These are phyloP conservation scores for Debaryomyces hansenii DNA, from an alignment of 805 yeast species.

Conservation along the genomic window DNA sequence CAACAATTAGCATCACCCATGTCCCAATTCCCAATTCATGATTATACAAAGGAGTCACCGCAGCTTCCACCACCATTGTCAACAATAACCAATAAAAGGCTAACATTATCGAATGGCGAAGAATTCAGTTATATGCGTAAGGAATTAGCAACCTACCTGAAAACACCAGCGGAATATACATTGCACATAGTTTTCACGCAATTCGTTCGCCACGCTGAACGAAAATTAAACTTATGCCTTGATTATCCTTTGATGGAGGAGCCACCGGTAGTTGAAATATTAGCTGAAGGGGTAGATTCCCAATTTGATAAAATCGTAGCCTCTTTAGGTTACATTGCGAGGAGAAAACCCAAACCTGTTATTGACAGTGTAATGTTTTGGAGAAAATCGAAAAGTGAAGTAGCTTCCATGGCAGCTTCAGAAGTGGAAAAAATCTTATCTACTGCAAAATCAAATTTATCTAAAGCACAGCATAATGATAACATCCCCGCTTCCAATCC, in stretches of 20 bases:
- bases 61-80: conserved; percentile 37
- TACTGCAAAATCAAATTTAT: conserved; percentile 44
- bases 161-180: conserved; percentile 85
- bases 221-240: conserved; percentile 74
- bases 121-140: conserved; percentile 33
- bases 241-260: conserved; percentile 65
- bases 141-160: conserved; percentile 53
- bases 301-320: conserved; percentile 82
- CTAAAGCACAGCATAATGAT: conserved; percentile 9
- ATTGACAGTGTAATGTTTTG: conserved; percentile 98
- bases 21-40: conserved; percentile 11
- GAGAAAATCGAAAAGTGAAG: conserved; percentile 91
- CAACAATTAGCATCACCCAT: conserved; percentile 23
- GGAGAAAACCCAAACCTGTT: conserved; percentile 89
- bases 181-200: conserved; percentile 92
- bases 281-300: conserved; percentile 85
- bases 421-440: conserved; percentile 36
- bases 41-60: conserved; percentile 32
- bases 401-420: conserved; percentile 51
- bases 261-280: conserved; percentile 73
- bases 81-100: conserved; percentile 22
- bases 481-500: conserved; percentile 9
- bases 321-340: conserved; percentile 87
- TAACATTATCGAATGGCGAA: conserved; percentile 32
- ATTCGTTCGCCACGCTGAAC: conserved; percentile 90